Evolutionary conservation across 164 flowering plant genomes (phyloP), one percentile per base, ranked within the genome.

Genomic region (Platanus orientalis): DNA sequence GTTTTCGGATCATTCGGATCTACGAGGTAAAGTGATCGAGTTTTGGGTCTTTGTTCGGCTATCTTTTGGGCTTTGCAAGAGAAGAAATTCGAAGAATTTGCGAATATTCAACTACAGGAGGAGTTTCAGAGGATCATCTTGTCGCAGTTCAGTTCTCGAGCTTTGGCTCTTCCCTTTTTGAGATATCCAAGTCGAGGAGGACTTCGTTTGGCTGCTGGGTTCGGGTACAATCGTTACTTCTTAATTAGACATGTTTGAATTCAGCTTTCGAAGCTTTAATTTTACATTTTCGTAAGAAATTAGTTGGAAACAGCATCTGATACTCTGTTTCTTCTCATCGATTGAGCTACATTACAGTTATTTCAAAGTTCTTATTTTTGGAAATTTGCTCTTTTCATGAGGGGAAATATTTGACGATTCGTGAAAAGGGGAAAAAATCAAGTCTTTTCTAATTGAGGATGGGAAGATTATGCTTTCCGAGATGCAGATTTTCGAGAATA

Each of bases 381-480:
- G 13, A 44, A 17, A 4, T 44, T 14, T 1, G 49, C 20, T 44
- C 49, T 1, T 2, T 44, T 44, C 19, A 11, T 0, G n/a, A 44
- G 49, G 39, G n/a, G 58, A 25, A 24, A 14, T 13, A 50, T 36
- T 28, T 51, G 25, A 25, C 50, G 1, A n/a, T 55, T 40, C 0
- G 53, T 40, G 52, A 44, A 14, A 44, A 26, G n/a, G 25, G 20
- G 19, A n/a, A 3, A n/a, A n/a, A n/a, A n/a, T n/a, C 3, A 12
- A 23, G 25, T 23, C 12, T 19, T 0, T 40, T 27, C 42, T 29
- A 12, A 30, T 49, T 32, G 25, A 66, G 57, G 27, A 92, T 93
- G 98, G 73, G 68, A 69, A 81, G 64, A 36, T 54, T 60, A 12
- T 82, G 88, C 73, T 69, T 68, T 55, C 78, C 86, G 12, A 84